Evolutionary conservation across 257 asterid species (phyloP).

Genomic region (Gentiana straminea): DNA sequence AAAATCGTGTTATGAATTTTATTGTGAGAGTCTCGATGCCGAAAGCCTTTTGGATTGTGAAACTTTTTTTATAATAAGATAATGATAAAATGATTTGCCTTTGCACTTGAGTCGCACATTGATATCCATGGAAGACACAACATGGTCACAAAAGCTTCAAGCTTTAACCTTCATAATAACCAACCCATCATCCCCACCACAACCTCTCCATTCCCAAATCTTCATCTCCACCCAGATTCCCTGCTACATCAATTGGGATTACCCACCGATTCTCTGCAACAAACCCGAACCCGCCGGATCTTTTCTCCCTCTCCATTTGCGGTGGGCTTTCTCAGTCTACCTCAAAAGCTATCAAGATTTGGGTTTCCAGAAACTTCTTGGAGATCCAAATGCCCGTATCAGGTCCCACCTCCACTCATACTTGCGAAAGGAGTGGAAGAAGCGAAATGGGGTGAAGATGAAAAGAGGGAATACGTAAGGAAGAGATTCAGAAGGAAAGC

Average conservation of each 20-base stretch:
- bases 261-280: conserved; percentile 81
- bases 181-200: conserved; percentile 55
- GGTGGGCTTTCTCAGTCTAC: conserved; percentile 50
- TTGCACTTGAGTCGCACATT: too few relatives aligned
- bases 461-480: conserved; percentile 40
- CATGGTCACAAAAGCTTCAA: conserved; percentile 53
- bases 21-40: too few relatives aligned
- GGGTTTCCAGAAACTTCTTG: conserved; percentile 61
- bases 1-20: too few relatives aligned
- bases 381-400: conserved; percentile 88
- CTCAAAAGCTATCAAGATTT: conserved; percentile 34
- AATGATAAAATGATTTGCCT: too few relatives aligned
- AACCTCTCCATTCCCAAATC: conserved; percentile 49
- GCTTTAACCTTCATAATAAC: conserved; percentile 72
- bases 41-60: too few relatives aligned
- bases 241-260: conserved; percentile 88
- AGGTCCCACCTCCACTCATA: conserved; percentile 51
- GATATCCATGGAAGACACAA: conserved; percentile 46
- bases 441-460: conserved; percentile 62
- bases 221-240: conserved; percentile 71
- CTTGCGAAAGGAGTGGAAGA: conserved; percentile 73
- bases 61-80: too few relatives aligned
- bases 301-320: conserved; percentile 23
- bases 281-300: conserved; percentile 9
- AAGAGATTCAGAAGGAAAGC: conserved; percentile 39